Conservation (phyloP, 1,139 yeast genomes). For the Meyerozyma carpophila region DNA sequence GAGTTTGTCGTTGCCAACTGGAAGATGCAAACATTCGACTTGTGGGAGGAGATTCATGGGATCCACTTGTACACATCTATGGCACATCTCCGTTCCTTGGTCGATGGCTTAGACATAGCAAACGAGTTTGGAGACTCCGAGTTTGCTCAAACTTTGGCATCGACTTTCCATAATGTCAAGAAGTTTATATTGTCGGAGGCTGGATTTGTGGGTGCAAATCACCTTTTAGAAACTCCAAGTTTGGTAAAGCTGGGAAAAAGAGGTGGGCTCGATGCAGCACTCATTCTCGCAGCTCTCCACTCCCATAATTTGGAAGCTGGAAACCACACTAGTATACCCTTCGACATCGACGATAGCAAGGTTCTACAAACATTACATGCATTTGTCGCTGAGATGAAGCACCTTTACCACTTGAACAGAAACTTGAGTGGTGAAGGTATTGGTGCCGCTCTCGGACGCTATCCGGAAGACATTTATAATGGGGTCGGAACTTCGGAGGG, state of each 20-base stretch:
- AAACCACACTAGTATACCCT: conserved; percentile 43
- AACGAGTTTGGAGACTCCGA: conserved; percentile 25
- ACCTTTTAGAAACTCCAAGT: conserved; percentile 66
- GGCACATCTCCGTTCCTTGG: conserved; percentile 66
- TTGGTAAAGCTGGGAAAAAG: conserved; percentile 37
- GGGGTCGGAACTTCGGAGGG: conserved; percentile 74
- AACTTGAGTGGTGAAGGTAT: conserved; percentile 29
- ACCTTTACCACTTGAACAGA: conserved; percentile 71
- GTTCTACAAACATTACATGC: conserved; percentile 55
- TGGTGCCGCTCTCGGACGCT: conserved; percentile 83
- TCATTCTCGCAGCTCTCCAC: conserved; percentile 62
- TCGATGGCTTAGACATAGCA: conserved; percentile 51
- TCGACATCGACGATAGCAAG: conserved; percentile 49
- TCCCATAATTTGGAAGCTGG: conserved; percentile 49
- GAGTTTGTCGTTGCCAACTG: conserved; percentile 60
- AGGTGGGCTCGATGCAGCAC: conserved; percentile 76
- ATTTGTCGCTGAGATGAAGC: conserved; percentile 61
- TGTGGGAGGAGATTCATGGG: conserved; percentile 88
- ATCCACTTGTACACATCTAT: conserved; percentile 74
- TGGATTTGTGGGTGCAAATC: conserved; percentile 33
- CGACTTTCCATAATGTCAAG: conserved; percentile 28
- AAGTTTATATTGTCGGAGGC: conserved; percentile 33
- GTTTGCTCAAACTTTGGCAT: conserved; percentile 20
- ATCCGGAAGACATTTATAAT: conserved; percentile 89
- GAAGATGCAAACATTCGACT: conserved; percentile 66